phyloP scores from a whole-genome alignment of 129 eudicot genomes.

The Pseudognaphalium luteoalbum region DNA sequence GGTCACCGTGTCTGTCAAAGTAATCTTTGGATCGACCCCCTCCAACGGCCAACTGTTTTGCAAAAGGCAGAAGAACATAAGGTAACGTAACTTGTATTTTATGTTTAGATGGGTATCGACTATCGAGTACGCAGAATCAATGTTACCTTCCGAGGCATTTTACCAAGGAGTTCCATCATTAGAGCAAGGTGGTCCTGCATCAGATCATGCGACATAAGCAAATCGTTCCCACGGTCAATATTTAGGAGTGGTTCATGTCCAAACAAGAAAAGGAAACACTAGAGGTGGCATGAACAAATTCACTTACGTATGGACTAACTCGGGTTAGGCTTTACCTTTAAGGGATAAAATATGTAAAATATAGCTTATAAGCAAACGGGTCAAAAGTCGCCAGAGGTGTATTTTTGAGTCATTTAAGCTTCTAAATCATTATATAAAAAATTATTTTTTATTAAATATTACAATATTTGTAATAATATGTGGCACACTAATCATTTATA shows the following conservation, averaged over 20 bases:
- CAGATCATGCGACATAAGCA: slow-evolving; percentile 26
- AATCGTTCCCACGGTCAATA: neutral
- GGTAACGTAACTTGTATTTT: neutral
- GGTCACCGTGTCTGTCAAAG: slow-evolving; percentile 93
- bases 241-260: slow-evolving; percentile 1
- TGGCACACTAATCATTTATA: neutral
- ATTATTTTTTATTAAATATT: neutral
- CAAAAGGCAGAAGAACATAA: neutral
- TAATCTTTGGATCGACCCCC: slow-evolving; percentile 85
- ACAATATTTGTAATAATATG: neutral
- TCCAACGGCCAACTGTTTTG: slow-evolving; percentile 65
- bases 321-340: neutral
- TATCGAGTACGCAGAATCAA: neutral
- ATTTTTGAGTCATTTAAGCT: neutral
- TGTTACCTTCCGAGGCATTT: slow-evolving; percentile 87
- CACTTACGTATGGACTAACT: neutral
- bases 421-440: neutral
- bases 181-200: slow-evolving; percentile 98
- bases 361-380: neutral
- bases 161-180: slow-evolving; percentile 97
- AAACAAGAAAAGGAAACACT: neutral
- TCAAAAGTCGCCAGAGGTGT: slow-evolving; percentile 4
- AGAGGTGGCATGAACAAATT: slow-evolving; percentile 1
- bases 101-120: neutral
- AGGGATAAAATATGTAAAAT: neutral